Base-by-base conservation (phyloP, 2,329 filamentous ascomycete species). In the Trichoderma koningii region DNA sequence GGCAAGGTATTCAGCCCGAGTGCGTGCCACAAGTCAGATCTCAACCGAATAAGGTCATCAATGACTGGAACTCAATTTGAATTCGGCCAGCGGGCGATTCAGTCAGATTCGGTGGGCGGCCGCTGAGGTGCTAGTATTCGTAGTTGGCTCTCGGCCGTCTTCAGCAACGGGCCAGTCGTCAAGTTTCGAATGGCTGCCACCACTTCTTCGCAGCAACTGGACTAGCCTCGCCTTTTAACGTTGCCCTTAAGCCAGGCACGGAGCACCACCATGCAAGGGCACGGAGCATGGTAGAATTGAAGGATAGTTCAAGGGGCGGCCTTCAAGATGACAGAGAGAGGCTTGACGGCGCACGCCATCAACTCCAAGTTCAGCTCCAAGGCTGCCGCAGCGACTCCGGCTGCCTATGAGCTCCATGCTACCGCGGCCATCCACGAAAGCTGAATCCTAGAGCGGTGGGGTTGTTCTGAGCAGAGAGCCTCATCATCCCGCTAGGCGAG, bases 401-500 rank as follows among this genome's bases (percentile, higher is more conserved):
- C 30, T 48, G 23, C n/a, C 23, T 28, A 21, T 42, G 19, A 23
- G 12, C 41, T 56, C 38, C 19, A 42, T 28, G 38, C 48, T 45
- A 45, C 48, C 3, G 41, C 60, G 19, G 3, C 60, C 26, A 26
- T 63, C 41, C 48, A 62, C 23, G 41, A 63, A 17, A 55, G 47
- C 48, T 63, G 60, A 51, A 55, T 50, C 50, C 60, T 63, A 55
- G 44, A 15, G 21, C 41, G 21, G 48, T 45, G 60, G 60, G 60
- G 60, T 63, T 44, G 34, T 63, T 28, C 41, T 55, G 41, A 47
- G 28, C 14, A 55, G 60, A 63, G 60, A 63, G 60, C 60, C 60
- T 63, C 60, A 63, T 47, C 60, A 47, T 63, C 60, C 59, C 60
- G 60, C 60, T 63, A 63, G 42, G 41, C 26, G 10, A 30, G 48